Percentiles rank a stretch among this genome's conserved stretches.
Conservation (phyloP, 306 rosid species). For the Glycine tomentella region DNA sequence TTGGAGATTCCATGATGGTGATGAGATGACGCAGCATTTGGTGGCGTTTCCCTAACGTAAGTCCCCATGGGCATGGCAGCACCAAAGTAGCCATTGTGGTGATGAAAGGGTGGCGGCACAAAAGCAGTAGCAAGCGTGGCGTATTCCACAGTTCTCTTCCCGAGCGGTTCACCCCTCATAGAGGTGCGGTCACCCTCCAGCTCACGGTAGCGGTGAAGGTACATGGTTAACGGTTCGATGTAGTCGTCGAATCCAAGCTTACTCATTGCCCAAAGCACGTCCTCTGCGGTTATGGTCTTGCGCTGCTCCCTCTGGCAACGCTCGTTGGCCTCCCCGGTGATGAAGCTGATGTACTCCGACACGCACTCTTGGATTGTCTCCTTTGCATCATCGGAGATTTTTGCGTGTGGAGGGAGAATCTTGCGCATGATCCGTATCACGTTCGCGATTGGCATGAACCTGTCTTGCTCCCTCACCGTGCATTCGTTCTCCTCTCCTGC, state of each 20-base stretch:
- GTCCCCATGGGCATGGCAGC: slow-evolving; percentile 44
- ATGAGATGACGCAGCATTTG: slow-evolving; percentile 45
- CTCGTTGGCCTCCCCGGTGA: slow-evolving; percentile 89
- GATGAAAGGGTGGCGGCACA: slow-evolving; percentile 58
- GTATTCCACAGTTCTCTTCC: slow-evolving; percentile 49
- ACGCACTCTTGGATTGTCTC: slow-evolving; percentile 91
- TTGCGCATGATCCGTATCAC: slow-evolving; percentile 89
- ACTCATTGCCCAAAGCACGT: slow-evolving; percentile 93
- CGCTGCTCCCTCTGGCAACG: slow-evolving; percentile 90
- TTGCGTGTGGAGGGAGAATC: slow-evolving; percentile 82
- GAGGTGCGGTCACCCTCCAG: slow-evolving; percentile 74
- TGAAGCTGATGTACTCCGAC: slow-evolving; percentile 86
- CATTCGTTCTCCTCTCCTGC: slow-evolving; percentile 63
- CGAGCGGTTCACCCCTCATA: slow-evolving; percentile 60
- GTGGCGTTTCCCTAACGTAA: slow-evolving; percentile 46
- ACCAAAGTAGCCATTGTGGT: slow-evolving; percentile 52
- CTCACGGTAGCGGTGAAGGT: slow-evolving; percentile 83
- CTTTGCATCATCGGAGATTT: slow-evolving; percentile 83
- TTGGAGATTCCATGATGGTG: slow-evolving; percentile 7
- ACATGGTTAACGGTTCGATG: slow-evolving; percentile 72
- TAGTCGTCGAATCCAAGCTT: slow-evolving; percentile 89
- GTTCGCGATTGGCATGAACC: slow-evolving; percentile 95
- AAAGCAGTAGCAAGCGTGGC: slow-evolving; percentile 51
- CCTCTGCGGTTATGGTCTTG: slow-evolving; percentile 87
- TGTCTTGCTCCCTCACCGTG: slow-evolving; percentile 83